A percentile compares a stretch with the other conserved stretches of the same genome.
Conservation (phyloP, 1,139 yeast species). For the Taphrina deformans region DNA sequence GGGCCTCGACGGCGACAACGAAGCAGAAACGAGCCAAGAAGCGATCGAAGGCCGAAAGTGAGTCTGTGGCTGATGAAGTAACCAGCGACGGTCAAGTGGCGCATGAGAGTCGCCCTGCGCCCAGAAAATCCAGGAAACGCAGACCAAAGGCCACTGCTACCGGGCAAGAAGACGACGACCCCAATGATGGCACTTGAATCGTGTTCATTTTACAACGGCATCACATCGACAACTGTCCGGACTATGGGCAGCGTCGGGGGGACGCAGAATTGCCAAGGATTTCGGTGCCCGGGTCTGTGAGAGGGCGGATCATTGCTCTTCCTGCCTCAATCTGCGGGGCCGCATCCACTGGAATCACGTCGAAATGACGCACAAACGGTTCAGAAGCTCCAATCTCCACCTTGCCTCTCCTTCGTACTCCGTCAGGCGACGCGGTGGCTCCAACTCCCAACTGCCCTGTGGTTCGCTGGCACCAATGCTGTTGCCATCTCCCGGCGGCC, state of each 20-base stretch:
- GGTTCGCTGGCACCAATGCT: not conserved
- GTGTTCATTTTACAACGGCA: too few relatives aligned
- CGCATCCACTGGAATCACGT: not conserved
- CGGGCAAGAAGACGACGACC: not conserved
- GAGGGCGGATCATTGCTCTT: not conserved
- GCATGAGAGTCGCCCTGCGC: not conserved
- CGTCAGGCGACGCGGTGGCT: not conserved
- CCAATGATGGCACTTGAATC: too few relatives aligned
- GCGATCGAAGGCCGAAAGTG: not conserved
- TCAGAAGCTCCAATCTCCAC: slow-evolving; percentile 6
- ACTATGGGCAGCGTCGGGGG: too few relatives aligned
- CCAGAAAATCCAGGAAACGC: slow-evolving; percentile 2
- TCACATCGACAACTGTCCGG: too few relatives aligned
- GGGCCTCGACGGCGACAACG: not conserved
- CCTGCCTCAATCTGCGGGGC: not conserved
- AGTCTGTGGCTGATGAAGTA: slow-evolving; percentile 5
- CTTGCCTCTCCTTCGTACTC: not conserved
- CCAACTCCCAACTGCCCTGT: not conserved
- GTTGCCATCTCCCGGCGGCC: too few relatives aligned
- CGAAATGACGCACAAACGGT: slow-evolving; percentile 5
- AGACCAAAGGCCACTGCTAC: not conserved
- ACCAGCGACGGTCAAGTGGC: slow-evolving; percentile 4
- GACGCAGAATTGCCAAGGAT: not conserved
- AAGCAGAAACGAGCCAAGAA: not conserved
- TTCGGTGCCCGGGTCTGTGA: not conserved